A percentile compares a stretch with the other conserved stretches of the same genome.
Conservation (phyloP, 2,329 filamentous ascomycete species). For the Aspergillus pseudoviridinutans region DNA sequence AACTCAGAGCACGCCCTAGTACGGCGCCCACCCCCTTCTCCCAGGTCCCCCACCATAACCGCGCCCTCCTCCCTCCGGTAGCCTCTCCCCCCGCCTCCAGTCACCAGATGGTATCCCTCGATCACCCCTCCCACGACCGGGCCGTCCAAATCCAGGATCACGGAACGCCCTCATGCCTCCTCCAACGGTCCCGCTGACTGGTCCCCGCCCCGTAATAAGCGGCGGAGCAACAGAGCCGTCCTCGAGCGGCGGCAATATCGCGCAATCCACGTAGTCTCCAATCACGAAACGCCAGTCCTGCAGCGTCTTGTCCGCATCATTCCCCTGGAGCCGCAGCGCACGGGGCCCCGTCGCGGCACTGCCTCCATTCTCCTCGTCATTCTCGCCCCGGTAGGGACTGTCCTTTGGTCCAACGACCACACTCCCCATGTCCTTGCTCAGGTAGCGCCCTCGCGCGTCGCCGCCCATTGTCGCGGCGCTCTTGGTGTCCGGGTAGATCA, state of each 20-base stretch:
- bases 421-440: constrained; percentile 76
- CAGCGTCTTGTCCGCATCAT: constrained; percentile 69
- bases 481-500: constrained; percentile 74
- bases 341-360: constrained; percentile 29
- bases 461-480: constrained; percentile 35
- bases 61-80: constrained; percentile 35
- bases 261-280: constrained; percentile 82
- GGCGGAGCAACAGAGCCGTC: constrained; percentile 69
- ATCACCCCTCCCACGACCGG: constrained; percentile 42
- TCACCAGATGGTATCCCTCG: constrained; percentile 43
- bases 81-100: constrained; percentile 47
- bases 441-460: constrained; percentile 57
- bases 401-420: constrained; percentile 62
- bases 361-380: constrained; percentile 37
- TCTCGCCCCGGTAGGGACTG: constrained; percentile 22
- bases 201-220: constrained; percentile 46
- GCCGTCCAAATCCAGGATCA: constrained; percentile 45
- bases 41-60: constrained; percentile 37
- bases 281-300: constrained; percentile 76
- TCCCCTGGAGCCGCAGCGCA: constrained; percentile 45
- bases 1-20: constrained; percentile 7
- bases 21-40: constrained; percentile 39
- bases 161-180: constrained; percentile 41
- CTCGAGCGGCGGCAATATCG: constrained; percentile 68
- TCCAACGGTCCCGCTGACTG: constrained; percentile 40